Conservation (phyloP, 2,329 filamentous ascomycete species). For the Albophoma yamanashiensis region DNA sequence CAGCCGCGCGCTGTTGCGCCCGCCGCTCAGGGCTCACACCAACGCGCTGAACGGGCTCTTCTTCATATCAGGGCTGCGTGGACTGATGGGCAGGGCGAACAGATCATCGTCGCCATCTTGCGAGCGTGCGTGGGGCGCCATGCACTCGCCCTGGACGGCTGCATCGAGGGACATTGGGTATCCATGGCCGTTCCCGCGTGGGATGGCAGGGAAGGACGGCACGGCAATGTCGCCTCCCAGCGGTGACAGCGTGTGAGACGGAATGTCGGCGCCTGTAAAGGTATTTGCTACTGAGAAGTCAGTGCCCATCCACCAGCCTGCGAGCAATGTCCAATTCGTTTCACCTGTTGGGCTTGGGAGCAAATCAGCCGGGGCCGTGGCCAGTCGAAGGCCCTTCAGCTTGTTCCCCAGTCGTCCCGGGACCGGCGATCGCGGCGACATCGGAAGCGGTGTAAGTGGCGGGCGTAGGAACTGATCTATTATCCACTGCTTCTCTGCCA, state of each 20-base stretch:
- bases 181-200: constrained; percentile 9
- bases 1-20: not conserved
- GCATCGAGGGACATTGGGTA: constrained; percentile 23
- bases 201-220: constrained; percentile 22
- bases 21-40: not conserved
- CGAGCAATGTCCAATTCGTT: not conserved
- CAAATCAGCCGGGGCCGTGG: constrained; percentile 59
- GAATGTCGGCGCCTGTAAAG: constrained; percentile 20
- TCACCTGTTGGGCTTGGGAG: constrained; percentile 39
- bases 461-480: constrained; percentile 55
- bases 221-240: constrained; percentile 21
- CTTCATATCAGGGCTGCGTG: constrained; percentile 74
- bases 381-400: constrained; percentile 66
- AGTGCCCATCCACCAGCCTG: not conserved
- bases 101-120: constrained; percentile 57
- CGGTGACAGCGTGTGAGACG: constrained; percentile 20
- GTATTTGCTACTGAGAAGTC: constrained; percentile 18
- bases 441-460: constrained; percentile 9
- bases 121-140: constrained; percentile 8
- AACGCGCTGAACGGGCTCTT: constrained; percentile 65
- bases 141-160: constrained; percentile 13
- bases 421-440: constrained; percentile 53
- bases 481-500: constrained; percentile 79
- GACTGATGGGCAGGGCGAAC: constrained; percentile 80
- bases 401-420: constrained; percentile 68